phyloP scores from a whole-genome alignment of 176 grass and related monocot species.

The Triticum monococcum region DNA sequence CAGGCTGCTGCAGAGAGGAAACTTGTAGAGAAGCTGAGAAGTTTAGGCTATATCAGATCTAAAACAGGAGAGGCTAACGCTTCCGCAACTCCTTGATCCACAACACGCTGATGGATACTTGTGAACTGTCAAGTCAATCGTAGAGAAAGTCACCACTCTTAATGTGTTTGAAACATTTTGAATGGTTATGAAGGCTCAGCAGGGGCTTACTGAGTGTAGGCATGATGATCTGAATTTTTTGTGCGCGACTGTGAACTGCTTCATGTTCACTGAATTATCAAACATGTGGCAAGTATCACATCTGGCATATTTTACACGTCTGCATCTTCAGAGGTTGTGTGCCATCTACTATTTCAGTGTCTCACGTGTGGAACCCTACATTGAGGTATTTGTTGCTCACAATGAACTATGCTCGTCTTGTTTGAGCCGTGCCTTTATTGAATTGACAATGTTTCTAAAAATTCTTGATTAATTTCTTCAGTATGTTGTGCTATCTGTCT shows the following conservation, averaged over 20 bases:
- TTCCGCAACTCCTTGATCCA: background rate
- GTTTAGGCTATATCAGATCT: conserved; percentile 55
- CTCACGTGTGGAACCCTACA: background rate
- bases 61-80: conserved; percentile 18
- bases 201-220: background rate
- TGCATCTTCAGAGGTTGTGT: background rate
- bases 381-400: background rate
- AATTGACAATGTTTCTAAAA: background rate
- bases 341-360: background rate
- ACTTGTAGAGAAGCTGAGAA: conserved; percentile 73
- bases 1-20: conserved; percentile 84
- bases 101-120: background rate
- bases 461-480: background rate
- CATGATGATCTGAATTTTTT: background rate
- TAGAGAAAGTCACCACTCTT: background rate
- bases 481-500: background rate
- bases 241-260: background rate
- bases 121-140: background rate
- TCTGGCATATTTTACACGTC: background rate
- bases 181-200: background rate
- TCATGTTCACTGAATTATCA: background rate
- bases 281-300: background rate
- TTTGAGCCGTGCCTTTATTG: background rate
- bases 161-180: background rate
- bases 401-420: background rate